Base-by-base conservation (phyloP, 208 protist species). In the Angomonas deanei region DNA sequence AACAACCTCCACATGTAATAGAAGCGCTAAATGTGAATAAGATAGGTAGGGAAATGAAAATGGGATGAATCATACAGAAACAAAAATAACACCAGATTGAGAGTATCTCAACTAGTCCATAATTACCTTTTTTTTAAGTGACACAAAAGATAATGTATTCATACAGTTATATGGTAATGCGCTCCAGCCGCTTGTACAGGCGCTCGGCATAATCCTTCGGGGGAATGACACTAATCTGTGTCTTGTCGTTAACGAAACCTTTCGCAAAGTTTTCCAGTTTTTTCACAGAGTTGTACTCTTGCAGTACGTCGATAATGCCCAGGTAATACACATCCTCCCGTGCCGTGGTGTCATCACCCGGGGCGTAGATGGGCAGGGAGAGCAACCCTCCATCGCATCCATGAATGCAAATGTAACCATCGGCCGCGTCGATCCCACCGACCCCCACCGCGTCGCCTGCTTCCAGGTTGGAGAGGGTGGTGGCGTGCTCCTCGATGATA, bases 271-370 rank as follows among this genome's bases (percentile, higher is more conserved):
- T 90, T 61, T 97, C 92, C 11, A 95, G 36, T 60, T 82, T 76
- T 61, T 97, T 97, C 11, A 69, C 70, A 4, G 75, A 72, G 65
- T 84, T 94, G 78, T 95, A 98, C 34, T 84, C 81, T 67, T 96
- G 90, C 39, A 98, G 74, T 8, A 98, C 89, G 64, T 98, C 94
- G 61, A 97, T 97, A 55, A 97, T 84, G 28, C 94, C 94, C 23
- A 96, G 47, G 70, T 95, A 95, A 74, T 97, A 97, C 42, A 96
- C 81, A 46, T 93, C 82, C 62, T 92, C 83, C n/a, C 83, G 76
- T 50, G 72, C 76, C 19, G 78, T 86, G 28, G 82, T 80, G 75
- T 82, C 74, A 55, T 92, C 89, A 30, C 73, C 79, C 0, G 68
- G 55, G 39, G 68, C 66, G 63, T 83, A 78, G n/a, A 96, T 89